Percentiles rank a stretch among this genome's conserved stretches.
Conservation (phyloP, 2,329 filamentous ascomycete species). For the Penicillium glabrum region DNA sequence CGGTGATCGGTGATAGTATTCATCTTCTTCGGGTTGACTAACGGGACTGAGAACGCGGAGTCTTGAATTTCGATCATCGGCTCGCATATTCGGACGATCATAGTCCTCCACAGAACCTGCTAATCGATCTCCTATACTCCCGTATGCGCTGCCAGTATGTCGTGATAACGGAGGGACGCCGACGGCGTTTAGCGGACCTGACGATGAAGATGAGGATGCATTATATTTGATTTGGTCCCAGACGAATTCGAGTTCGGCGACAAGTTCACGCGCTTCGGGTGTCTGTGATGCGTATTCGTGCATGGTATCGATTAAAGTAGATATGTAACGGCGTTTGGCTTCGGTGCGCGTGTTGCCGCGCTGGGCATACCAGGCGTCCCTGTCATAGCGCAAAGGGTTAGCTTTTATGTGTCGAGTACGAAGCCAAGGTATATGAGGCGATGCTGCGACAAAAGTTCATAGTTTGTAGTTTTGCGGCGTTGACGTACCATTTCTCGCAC, state of each 20-base stretch:
- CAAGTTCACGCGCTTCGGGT: slow-evolving; percentile 77
- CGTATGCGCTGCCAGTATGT: slow-evolving; percentile 34
- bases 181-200: slow-evolving; percentile 30
- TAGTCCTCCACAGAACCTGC: slow-evolving; percentile 34
- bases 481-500: slow-evolving; percentile 64
- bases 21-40: slow-evolving; percentile 71
- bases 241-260: slow-evolving; percentile 95
- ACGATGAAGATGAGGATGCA: slow-evolving; percentile 59
- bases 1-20: slow-evolving; percentile 29
- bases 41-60: slow-evolving; percentile 79
- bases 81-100: slow-evolving; percentile 33
- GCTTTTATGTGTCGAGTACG: not conserved
- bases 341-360: slow-evolving; percentile 81
- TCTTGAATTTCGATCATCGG: slow-evolving; percentile 46
- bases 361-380: slow-evolving; percentile 93
- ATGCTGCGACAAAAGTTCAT: not conserved
- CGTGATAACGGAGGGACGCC: slow-evolving; percentile 30
- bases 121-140: slow-evolving; percentile 37
- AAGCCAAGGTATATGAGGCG: no score
- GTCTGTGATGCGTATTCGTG: slow-evolving; percentile 87
- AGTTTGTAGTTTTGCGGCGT: not conserved
- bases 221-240: slow-evolving; percentile 98
- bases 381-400: slow-evolving; percentile 26
- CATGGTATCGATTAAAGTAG: slow-evolving; percentile 94
- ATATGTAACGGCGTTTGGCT: slow-evolving; percentile 91